Conservation (phyloP, 495 filamentous ascomycete genomes). For the Pseudoneurospora amorphoporcata region DNA sequence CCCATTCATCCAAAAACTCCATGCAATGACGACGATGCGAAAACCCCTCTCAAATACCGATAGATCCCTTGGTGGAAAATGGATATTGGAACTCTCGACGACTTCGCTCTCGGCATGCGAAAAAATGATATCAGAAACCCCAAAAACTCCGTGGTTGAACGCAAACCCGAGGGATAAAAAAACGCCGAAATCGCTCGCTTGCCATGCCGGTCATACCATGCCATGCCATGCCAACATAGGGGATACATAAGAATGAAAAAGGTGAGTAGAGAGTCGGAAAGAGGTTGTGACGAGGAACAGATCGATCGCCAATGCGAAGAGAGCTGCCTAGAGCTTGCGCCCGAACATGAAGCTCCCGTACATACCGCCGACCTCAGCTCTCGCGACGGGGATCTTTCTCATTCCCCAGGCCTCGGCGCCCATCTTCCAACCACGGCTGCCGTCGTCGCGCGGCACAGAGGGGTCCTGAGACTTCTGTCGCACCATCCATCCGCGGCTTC, state of each 20-base stretch:
- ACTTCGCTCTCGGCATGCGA: not conserved
- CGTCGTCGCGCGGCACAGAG: slow-evolving; percentile 26
- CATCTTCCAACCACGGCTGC: slow-evolving; percentile 71
- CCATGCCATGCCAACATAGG: slow-evolving; percentile 1
- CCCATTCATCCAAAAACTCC: not conserved
- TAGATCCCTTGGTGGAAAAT: not conserved
- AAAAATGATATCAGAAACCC: not conserved
- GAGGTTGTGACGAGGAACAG: not conserved
- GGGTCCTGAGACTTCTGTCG: slow-evolving; percentile 25
- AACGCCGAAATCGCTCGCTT: slow-evolving; percentile 2
- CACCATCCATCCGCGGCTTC: slow-evolving; percentile 59
- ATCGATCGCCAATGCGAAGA: not conserved
- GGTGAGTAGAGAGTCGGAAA: not conserved
- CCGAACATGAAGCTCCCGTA: slow-evolving; percentile 81
- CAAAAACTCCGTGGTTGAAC: not conserved
- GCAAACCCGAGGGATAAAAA: not conserved
- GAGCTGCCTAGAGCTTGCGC: slow-evolving; percentile 28
- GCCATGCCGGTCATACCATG: slow-evolving; percentile 2
- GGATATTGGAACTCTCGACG: not conserved
- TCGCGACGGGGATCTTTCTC: slow-evolving; percentile 72
- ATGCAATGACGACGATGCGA: not conserved
- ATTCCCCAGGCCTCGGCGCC: slow-evolving; percentile 83
- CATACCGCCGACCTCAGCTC: slow-evolving; percentile 71
- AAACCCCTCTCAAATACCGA: not conserved
- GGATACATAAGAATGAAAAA: not conserved